Conservation (phyloP, 768 basidiomycete genomes). For the Panaeolus papilionaceus region DNA sequence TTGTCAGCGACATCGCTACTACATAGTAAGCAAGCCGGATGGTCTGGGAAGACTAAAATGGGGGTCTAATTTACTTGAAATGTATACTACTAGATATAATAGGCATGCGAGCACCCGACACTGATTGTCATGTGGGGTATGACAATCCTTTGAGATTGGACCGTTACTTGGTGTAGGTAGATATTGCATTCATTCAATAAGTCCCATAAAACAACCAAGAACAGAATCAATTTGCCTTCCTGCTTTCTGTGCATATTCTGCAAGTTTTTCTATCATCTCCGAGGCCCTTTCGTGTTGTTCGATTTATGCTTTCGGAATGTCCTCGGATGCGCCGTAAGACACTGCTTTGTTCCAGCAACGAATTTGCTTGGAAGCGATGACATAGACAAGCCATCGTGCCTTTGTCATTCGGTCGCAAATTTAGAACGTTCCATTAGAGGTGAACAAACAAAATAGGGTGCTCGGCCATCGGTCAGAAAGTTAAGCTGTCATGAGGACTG, state of each 20-base stretch:
- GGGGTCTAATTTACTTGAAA: background rate
- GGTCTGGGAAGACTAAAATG: background rate
- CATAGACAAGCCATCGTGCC: background rate
- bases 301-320: too few relatives aligned
- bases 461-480: background rate
- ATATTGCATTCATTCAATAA: background rate
- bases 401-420: background rate
- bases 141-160: too few relatives aligned
- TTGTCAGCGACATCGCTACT: background rate
- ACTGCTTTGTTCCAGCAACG: too few relatives aligned
- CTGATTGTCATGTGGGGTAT: too few relatives aligned
- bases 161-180: background rate
- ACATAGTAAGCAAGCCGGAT: too few relatives aligned
- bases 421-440: background rate
- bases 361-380: background rate
- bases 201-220: background rate
- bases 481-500: too few relatives aligned
- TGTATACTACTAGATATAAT: background rate
- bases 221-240: background rate
- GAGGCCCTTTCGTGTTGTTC: background rate
- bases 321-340: too few relatives aligned
- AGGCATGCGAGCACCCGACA: background rate
- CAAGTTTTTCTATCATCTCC: background rate
- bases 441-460: background rate
- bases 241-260: background rate